Base-by-base conservation (phyloP, 2,329 filamentous ascomycete species). In the Xylaria sp. region DNA sequence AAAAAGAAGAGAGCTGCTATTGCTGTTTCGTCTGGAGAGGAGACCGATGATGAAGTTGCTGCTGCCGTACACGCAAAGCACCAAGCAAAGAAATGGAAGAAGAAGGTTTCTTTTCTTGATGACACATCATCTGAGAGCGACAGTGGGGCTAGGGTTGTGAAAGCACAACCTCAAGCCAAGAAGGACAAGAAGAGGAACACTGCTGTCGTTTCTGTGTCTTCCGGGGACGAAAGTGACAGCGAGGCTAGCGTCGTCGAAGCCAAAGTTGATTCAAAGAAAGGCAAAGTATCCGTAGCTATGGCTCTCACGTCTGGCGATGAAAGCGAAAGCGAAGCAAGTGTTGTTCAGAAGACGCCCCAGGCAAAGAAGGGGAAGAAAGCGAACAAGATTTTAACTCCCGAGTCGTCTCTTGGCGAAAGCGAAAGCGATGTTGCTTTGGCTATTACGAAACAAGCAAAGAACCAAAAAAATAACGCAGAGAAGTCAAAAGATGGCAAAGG, bases 361-460 rank as follows among this genome's bases (percentile, higher is more conserved):
- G 71, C 71, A n/a, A 76, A 75, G 9, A 63, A 72, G 54, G 42
- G 56, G 20, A 64, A 73, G 33, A 68, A 63, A 44, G 10, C 44
- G 6, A 65, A n/a, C 17, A 26, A 9, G n/a, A 38, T 28, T 33
- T 3, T 33, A 6, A 57, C 63, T 46, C 42, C 57, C 33, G 66
- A 63, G 3, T 61, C 62, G 4, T 66, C 69, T 28, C 38, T 10
- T 3, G 44, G 38, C 17, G 53, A 63, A n/a, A 57, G 59, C 13
- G 69, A 71, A 57, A 59, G 60, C 10, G 44, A 59, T n/a, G 63
- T n/a, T 31, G n/a, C 63, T 33, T 28, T 57, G 15, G 26, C 51
- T 36, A n/a, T 36, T 10, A 13, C n/a, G 3, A 60, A 46, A 40
- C 5, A 46, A 15, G 36, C 10, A 17, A 54, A 66, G 48, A 57